Evolutionary conservation across 2,329 filamentous ascomycete genomes (phyloP).

Genomic region (Capronia coronata): DNA sequence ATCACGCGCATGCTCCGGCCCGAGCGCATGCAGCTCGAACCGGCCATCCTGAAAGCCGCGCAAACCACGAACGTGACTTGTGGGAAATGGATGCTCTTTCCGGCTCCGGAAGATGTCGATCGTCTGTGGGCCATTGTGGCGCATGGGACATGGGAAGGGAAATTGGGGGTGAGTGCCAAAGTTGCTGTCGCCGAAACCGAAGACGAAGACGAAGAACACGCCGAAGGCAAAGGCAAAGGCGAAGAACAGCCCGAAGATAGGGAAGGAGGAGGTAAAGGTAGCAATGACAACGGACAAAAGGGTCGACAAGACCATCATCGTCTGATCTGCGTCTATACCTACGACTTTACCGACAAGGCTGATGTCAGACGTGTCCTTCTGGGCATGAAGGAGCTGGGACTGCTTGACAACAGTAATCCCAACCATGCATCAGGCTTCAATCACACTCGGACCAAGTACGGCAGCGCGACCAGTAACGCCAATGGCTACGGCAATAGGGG

Average conservation of each 20-base stretch:
- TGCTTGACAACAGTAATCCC: slow-evolving; percentile 43
- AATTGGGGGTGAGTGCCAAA: slow-evolving; percentile 68
- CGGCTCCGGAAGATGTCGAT: slow-evolving; percentile 49
- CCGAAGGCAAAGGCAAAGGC: background rate
- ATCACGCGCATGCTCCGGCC: slow-evolving; percentile 37
- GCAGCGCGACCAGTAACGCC: too few relatives aligned
- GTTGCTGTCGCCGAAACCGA: slow-evolving; percentile 53
- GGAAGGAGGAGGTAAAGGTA: background rate
- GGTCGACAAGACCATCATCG: too few relatives aligned
- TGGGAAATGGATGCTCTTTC: slow-evolving; percentile 69
- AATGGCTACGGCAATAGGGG: background rate
- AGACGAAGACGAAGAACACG: slow-evolving; percentile 30
- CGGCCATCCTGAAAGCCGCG: slow-evolving; percentile 57
- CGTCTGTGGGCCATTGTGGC: slow-evolving; percentile 61
- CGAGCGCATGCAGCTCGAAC: slow-evolving; percentile 41
- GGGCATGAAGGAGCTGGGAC: slow-evolving; percentile 55
- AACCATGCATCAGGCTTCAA: too few relatives aligned
- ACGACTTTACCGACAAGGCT: slow-evolving; percentile 61
- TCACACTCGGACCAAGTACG: too few relatives aligned
- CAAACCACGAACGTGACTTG: slow-evolving; percentile 34
- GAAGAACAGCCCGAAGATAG: too few relatives aligned
- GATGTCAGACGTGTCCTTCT: slow-evolving; percentile 64
- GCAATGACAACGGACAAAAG: background rate
- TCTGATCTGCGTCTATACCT: slow-evolving; percentile 72
- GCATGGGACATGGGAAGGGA: slow-evolving; percentile 58